Conservation (phyloP, 805 yeast genomes). For the Kuraishia ogatae region DNA sequence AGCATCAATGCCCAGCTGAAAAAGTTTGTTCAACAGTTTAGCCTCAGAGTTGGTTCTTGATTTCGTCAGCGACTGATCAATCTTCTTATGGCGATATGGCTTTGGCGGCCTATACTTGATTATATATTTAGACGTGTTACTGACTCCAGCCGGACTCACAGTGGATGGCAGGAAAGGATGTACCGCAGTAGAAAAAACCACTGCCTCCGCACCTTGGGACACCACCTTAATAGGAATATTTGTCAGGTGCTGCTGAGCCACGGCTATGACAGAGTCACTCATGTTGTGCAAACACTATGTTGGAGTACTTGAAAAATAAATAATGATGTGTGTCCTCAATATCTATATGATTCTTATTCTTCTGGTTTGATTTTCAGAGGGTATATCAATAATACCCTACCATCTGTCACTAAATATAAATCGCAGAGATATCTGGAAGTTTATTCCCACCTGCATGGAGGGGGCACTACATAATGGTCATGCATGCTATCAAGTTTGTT, state of each 20-base stretch:
- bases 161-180: conserved; percentile 58
- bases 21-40: conserved; percentile 54
- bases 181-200: conserved; percentile 50
- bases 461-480: neutral
- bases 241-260: conserved; percentile 34
- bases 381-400: no score
- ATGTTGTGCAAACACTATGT: conserved; percentile 18
- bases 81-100: conserved; percentile 78
- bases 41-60: conserved; percentile 82
- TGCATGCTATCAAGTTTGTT: neutral
- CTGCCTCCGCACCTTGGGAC: conserved; percentile 90
- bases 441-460: neutral
- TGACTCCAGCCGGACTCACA: conserved; percentile 14
- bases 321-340: no score
- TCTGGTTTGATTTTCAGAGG: no score
- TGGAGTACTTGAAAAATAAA: no score
- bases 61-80: conserved; percentile 70
- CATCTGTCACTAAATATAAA: neutral
- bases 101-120: conserved; percentile 85
- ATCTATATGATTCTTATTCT: no score
- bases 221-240: conserved; percentile 43
- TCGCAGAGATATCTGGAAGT: neutral
- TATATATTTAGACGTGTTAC: conserved; percentile 34
- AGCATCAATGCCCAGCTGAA: conserved; percentile 48
- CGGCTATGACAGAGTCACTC: conserved; percentile 44